These are phyloP conservation scores for Annulohypoxylon stygium DNA, from an alignment of 495 filamentous ascomycete species.

Conservation along the genomic window DNA sequence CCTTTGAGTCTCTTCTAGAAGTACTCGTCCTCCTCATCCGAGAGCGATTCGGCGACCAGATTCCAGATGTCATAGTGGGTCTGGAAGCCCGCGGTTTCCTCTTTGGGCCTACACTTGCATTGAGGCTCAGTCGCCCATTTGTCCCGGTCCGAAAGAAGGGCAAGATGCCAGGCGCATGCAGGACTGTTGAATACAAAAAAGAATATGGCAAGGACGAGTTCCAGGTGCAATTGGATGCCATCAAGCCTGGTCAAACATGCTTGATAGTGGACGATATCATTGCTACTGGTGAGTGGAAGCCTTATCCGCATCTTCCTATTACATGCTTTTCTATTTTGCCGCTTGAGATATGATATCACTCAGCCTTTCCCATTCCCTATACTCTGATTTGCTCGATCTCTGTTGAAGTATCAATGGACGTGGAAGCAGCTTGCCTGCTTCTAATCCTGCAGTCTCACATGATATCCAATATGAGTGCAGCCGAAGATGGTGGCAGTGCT, in stretches of 20 bases:
- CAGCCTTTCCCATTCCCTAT: background rate
- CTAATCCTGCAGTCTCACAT: background rate
- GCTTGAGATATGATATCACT: conserved; percentile 13
- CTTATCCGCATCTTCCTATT: conserved; percentile 11
- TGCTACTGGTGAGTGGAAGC: conserved; percentile 81
- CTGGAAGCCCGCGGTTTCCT: conserved; percentile 96
- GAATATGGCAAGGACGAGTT: conserved; percentile 98
- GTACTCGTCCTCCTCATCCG: conserved; percentile 88
- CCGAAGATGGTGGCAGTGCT: conserved; percentile 15
- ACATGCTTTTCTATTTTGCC: conserved; percentile 23
- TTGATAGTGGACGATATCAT: conserved; percentile 98
- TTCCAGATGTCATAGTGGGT: conserved; percentile 91
- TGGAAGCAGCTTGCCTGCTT: conserved; percentile 2
- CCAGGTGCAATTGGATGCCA: conserved; percentile 89
- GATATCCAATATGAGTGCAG: conserved; percentile 12
- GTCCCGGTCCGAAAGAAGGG: conserved; percentile 96
- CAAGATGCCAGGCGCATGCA: conserved; percentile 91
- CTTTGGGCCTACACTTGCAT: conserved; percentile 90
- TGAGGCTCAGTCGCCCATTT: conserved; percentile 88
- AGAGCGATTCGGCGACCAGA: conserved; percentile 61
- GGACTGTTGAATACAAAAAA: conserved; percentile 87
- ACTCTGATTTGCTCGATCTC: background rate
- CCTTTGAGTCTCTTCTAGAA: conserved; percentile 83
- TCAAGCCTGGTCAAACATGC: conserved; percentile 89
- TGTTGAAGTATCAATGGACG: conserved; percentile 24